phyloP scores from a whole-genome alignment of 108 stramenopile genomes.

The Pseudonitzschia multistriata region DNA sequence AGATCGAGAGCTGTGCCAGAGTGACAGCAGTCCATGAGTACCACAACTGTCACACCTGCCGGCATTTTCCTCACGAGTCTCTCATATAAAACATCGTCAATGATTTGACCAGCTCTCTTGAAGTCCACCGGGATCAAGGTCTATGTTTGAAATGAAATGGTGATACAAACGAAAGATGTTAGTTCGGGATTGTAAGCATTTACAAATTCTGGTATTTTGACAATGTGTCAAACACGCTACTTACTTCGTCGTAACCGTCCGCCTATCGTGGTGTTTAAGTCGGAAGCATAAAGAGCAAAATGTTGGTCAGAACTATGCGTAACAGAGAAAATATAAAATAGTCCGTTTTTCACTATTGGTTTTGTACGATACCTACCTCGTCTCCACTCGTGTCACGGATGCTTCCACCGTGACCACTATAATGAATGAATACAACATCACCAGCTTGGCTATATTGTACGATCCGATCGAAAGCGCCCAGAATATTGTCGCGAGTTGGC shows the following conservation, averaged over 20 bases:
- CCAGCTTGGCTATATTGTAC: constrained; percentile 67
- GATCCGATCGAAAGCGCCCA: constrained; percentile 71
- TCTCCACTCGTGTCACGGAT: constrained; percentile 54
- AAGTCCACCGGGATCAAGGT: constrained; percentile 93
- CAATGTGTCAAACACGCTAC: background rate
- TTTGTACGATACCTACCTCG: background rate
- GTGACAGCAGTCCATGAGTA: constrained; percentile 81
- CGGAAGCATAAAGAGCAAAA: background rate
- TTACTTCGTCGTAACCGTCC: constrained; percentile 34
- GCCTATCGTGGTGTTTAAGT: background rate
- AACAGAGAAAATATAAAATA: background rate
- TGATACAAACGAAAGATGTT: background rate
- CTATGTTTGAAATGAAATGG: constrained; percentile 26
- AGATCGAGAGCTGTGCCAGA: constrained; percentile 80
- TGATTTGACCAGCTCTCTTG: constrained; percentile 75
- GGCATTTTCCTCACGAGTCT: constrained; percentile 73
- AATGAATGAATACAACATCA: constrained; percentile 81
- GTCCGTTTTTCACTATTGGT: background rate
- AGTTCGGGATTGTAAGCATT: background rate
- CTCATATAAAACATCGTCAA: constrained; percentile 82
- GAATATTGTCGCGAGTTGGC: constrained; percentile 74
- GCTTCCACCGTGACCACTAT: constrained; percentile 78
- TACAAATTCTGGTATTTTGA: background rate
- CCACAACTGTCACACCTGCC: constrained; percentile 75
- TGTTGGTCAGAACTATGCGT: background rate